Base-by-base conservation (phyloP, 1,284 basidiomycete species). In the Malassezia restricta region DNA sequence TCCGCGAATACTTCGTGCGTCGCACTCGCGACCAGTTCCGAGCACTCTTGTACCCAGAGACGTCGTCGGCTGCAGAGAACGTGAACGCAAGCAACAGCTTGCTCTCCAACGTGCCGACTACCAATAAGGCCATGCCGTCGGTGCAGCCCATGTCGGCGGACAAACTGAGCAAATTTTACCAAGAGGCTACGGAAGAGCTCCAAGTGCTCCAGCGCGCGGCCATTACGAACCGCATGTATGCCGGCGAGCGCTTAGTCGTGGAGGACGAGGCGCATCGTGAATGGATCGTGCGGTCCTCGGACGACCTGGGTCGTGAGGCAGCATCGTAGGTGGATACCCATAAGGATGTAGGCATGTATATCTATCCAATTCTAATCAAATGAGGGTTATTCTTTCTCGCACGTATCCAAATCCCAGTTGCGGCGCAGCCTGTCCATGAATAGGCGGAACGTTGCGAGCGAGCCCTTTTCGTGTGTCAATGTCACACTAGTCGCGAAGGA, bases 391-490 rank as follows among this genome's bases (percentile, higher is more conserved):
- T 31, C 20, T 28, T 48, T 38, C 11, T n/a, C 17, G 6, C 29
- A 27, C 4, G 44, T 27, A 24, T 67, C 67, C 17, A 68, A 53
- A 35, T 53, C 51, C 90, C 89, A 94, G 24, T 82, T 79, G 31
- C 81, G 79, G 63, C 83, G 80, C 64, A 92, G 71, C 57, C 79
- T 78, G 63, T 80, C 79, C 76, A 83, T 85, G 15, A 89, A 77
- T 9, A 78, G 76, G 71, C 82, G 82, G 76, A 91, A 89, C 45
- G 84, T 83, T 56, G 84, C 82, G 65, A 84, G 76, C 4, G 87
- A 84, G 12, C 89, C 89, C 74, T 88, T 91, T 77, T 92, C 89
- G 62, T 88, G 84, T 20, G 86, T 78, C 67, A 91, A 77, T 40
- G 82, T 80, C 58, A 91, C 72, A 41, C 77, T 78, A 5, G 84